Evolutionary conservation across 2,329 filamentous ascomycete genomes (phyloP), one percentile per base, ranked within the genome.

Genomic region (Iodosphaeria phyllophila): DNA sequence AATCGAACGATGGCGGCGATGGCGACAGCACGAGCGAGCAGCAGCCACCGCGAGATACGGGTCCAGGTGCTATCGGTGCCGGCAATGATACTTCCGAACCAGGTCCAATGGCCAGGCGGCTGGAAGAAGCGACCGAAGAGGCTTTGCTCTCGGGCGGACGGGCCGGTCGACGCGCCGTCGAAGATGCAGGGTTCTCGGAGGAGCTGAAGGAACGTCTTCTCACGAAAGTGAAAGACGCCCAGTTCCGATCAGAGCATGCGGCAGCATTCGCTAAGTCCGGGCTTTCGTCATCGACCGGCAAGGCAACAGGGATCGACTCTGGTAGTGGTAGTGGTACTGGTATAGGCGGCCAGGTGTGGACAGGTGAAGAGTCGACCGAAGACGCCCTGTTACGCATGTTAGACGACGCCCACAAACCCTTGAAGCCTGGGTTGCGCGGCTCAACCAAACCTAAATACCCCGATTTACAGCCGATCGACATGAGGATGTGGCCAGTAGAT

Each of bases 301-400:
- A 61, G 35, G 74, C 73, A 8, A 76, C 74, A 2, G 61, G 69
- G 30, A 65, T 74, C 24, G 64, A 72, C 18, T 80, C 80, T 2
- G 57, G 62, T 0, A 67, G 13, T 17, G 14, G n/a, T n/a, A n/a
- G n/a, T n/a, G n/a, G n/a, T n/a, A n/a, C n/a, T n/a, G n/a, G n/a
- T n/a, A n/a, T n/a, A n/a, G n/a, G n/a, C n/a, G 15, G 72, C 5
- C 52, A 62, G 29, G 62, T 75, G 2, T 98, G 89, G 89, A 70
- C 64, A 0, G 89, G 86, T 3, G 58, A 64, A 8, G 89, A 95
- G 49, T 57, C 55, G 5, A 52, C 74, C 2, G 66, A 74, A 36
- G 83, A 93, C 44, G 63, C 75, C 1, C 72, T 82, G 13, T 52
- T 92, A 24, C 71, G 89, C 16, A 95, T 95, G 77, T 50, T 89